These are phyloP conservation scores for Orbilia blumenaviensis DNA, from an alignment of 2,329 filamentous ascomycete genomes.

Conservation along the genomic window DNA sequence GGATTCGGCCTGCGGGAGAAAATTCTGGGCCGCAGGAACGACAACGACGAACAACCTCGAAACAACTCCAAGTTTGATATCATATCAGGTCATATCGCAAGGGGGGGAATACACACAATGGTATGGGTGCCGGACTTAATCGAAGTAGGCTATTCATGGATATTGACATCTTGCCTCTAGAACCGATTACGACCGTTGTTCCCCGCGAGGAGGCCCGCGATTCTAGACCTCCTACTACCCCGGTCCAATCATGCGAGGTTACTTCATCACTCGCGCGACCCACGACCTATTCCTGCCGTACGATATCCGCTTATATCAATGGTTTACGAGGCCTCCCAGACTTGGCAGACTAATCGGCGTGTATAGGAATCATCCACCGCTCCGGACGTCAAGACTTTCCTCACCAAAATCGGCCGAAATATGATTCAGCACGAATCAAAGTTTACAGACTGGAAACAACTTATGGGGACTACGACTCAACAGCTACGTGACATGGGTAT, in stretches of 20 bases:
- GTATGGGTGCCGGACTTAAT: not conserved
- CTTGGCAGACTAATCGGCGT: not conserved
- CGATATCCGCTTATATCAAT: not conserved
- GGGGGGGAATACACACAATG: slow-evolving; percentile 11
- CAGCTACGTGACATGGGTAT: slow-evolving; percentile 85
- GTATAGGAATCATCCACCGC: slow-evolving; percentile 62
- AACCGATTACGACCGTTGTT: slow-evolving; percentile 44
- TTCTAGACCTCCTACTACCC: slow-evolving; percentile 34
- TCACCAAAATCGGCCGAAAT: slow-evolving; percentile 87
- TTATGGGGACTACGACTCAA: slow-evolving; percentile 81
- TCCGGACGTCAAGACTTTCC: slow-evolving; percentile 84
- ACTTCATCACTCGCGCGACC: slow-evolving; percentile 40
- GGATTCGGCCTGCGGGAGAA: not conserved
- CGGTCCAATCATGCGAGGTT: slow-evolving; percentile 48
- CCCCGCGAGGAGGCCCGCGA: slow-evolving; percentile 25
- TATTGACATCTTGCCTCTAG: slow-evolving; percentile 9
- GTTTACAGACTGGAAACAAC: slow-evolving; percentile 86
- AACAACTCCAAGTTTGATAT: not conserved
- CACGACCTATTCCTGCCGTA: slow-evolving; percentile 43
- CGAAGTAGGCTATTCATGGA: not conserved
- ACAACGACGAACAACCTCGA: not conserved
- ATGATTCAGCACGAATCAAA: slow-evolving; percentile 84
- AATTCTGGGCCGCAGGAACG: slow-evolving; percentile 17
- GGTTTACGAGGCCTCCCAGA: not conserved
- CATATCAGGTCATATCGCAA: not conserved